A percentile compares a stretch with the other conserved stretches of the same genome.
Evolutionary conservation across 306 rosid species (phyloP).

Genomic region (Prunus mongolica): DNA sequence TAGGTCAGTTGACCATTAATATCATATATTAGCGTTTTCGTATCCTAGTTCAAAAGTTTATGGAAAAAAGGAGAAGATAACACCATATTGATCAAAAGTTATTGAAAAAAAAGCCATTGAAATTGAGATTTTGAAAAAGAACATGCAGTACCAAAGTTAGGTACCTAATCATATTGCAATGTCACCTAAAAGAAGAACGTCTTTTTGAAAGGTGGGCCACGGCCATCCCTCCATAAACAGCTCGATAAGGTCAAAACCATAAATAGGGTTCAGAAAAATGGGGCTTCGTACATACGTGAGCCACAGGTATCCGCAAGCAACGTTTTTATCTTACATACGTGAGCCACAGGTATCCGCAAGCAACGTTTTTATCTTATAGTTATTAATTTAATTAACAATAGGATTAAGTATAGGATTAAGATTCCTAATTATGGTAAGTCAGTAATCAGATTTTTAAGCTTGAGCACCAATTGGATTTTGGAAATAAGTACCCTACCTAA

Average conservation of each 20-base stretch:
- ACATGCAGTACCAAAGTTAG: not conserved
- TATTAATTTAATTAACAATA: not conserved
- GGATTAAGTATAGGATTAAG: not conserved
- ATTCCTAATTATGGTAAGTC: not conserved
- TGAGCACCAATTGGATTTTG: not conserved
- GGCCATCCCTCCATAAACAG: not conserved
- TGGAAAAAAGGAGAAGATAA: too few relatives aligned
- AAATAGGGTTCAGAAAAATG: not conserved
- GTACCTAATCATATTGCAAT: not conserved
- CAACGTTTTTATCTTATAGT: not conserved
- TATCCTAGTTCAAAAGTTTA: too few relatives aligned
- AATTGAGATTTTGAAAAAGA: not conserved
- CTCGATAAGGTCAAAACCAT: not conserved
- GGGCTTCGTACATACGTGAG: not conserved
- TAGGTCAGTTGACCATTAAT: too few relatives aligned
- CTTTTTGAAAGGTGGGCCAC: not conserved
- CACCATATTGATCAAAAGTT: not conserved
- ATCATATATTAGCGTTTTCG: too few relatives aligned
- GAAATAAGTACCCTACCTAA: not conserved
- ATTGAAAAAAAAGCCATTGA: not conserved
- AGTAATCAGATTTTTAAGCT: not conserved
- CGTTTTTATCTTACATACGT: not conserved
- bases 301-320: not conserved
- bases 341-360: not conserved
- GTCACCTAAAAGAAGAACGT: constrained; percentile 20